A percentile compares a stretch with the other conserved stretches of the same genome.
These are phyloP conservation scores for Gnaphalium uliginosum DNA, from an alignment of 129 eudicot genomes.

Conservation along the genomic window DNA sequence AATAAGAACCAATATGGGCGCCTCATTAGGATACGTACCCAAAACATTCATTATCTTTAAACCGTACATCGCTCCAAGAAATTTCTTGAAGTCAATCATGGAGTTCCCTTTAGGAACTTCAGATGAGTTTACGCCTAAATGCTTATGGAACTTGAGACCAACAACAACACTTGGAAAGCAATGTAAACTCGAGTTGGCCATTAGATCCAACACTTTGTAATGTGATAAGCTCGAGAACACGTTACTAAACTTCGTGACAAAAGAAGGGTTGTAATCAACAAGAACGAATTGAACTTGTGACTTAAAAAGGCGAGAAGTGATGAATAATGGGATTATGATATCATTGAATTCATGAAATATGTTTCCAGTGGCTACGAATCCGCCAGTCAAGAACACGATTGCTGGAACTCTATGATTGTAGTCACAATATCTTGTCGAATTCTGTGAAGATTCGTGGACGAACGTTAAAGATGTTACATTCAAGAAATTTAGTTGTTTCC, in stretches of 20 bases:
- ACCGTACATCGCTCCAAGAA: constrained; percentile 32
- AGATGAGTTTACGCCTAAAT: constrained; percentile 40
- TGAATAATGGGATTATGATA: constrained; percentile 60
- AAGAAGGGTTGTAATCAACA: constrained; percentile 42
- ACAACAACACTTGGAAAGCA: constrained; percentile 52
- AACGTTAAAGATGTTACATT: constrained; percentile 30
- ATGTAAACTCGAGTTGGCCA: constrained; percentile 20
- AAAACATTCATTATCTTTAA: constrained; percentile 21
- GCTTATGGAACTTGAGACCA: constrained; percentile 45
- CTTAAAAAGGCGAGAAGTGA: constrained; percentile 47
- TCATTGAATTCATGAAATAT: constrained; percentile 68
- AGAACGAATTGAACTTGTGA: constrained; percentile 50
- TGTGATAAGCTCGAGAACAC: constrained; percentile 44
- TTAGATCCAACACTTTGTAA: constrained; percentile 31
- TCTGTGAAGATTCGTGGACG: constrained; percentile 22
- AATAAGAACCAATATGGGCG: constrained; percentile 44
- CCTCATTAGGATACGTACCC: neutral
- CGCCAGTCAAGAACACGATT: constrained; percentile 52
- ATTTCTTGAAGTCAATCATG: constrained; percentile 37
- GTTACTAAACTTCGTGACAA: constrained; percentile 31
- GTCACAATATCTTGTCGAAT: constrained; percentile 2
- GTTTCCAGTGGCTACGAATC: constrained; percentile 42
- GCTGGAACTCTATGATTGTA: constrained; percentile 49
- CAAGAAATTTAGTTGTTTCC: constrained; percentile 15
- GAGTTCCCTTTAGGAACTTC: constrained; percentile 44